Evolutionary conservation across 768 basidiomycete genomes (phyloP).

Genomic region (Tylopilus rubrobrunneus): DNA sequence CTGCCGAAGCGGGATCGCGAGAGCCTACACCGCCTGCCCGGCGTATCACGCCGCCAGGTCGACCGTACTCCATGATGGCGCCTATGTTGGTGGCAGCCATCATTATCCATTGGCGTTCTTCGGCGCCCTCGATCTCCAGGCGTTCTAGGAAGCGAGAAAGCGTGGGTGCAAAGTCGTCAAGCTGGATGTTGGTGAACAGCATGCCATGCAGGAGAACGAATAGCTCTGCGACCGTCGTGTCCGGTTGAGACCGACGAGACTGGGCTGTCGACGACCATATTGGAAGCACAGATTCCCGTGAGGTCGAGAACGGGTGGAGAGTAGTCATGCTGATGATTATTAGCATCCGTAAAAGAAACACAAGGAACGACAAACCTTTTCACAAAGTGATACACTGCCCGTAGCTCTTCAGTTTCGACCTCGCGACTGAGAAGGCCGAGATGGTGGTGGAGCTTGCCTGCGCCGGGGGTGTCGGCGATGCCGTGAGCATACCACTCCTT

Average conservation of each 20-base stretch:
- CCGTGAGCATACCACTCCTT: constrained; percentile 91
- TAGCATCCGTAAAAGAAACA: neutral
- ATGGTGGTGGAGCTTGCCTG: constrained; percentile 92
- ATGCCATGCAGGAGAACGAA: no score
- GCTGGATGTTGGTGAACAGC: no score
- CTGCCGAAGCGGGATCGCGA: no score
- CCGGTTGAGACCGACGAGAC: constrained; percentile 68
- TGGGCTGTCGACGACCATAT: constrained; percentile 75
- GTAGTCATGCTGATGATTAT: constrained; percentile 71
- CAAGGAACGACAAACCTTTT: constrained; percentile 69
- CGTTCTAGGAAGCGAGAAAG: no score
- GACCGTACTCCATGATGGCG: no score
- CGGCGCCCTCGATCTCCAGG: no score
- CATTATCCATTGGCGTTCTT: no score
- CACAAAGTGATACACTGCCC: constrained; percentile 88
- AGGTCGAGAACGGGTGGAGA: constrained; percentile 79
- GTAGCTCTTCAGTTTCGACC: constrained; percentile 74
- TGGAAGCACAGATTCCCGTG: constrained; percentile 84
- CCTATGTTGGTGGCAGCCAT: no score
- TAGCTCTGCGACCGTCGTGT: constrained; percentile 59
- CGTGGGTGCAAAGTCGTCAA: no score
- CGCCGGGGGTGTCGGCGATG: constrained; percentile 85
- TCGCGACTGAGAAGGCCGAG: constrained; percentile 85
- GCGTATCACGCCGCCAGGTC: no score
- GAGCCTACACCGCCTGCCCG: no score